These are phyloP conservation scores for Salix arbutifolia DNA, from an alignment of 345 rosid species.

Conservation along the genomic window DNA sequence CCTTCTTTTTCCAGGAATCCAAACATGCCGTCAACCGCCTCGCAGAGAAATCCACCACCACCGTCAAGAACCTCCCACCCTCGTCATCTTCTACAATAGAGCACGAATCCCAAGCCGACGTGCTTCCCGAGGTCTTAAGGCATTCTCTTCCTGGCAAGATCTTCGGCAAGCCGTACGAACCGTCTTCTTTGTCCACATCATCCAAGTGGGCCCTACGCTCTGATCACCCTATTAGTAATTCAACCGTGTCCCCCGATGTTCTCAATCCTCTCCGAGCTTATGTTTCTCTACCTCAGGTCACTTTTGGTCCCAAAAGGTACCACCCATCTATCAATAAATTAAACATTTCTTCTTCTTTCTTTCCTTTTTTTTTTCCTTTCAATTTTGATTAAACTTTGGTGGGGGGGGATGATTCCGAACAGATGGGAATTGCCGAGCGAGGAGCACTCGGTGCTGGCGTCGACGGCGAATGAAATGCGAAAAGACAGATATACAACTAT, in stretches of 20 bases:
- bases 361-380: neutral
- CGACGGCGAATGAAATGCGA: constrained; percentile 78
- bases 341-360: no score
- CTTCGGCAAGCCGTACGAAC: constrained; percentile 40
- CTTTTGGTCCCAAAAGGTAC: constrained; percentile 87
- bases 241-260: constrained; percentile 46
- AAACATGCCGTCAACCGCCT: constrained; percentile 80
- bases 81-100: neutral
- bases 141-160: constrained; percentile 76
- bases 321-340: neutral
- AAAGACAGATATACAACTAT: constrained; percentile 50
- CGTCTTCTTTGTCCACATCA: constrained; percentile 59
- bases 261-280: constrained; percentile 85
- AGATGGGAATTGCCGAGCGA: constrained; percentile 72
- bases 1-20: constrained; percentile 81
- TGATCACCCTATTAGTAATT: constrained; percentile 24
- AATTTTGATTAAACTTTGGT: neutral
- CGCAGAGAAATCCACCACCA: constrained; percentile 52
- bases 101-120: constrained; percentile 49
- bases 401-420: constrained; percentile 9
- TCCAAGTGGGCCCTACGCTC: constrained; percentile 69
- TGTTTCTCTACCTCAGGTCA: constrained; percentile 79
- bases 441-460: constrained; percentile 47
- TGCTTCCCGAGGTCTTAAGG: constrained; percentile 78
- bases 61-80: constrained; percentile 26